Evolutionary conservation across 805 yeast species (phyloP), one percentile per base, ranked within the genome.

Genomic region (Wickerhamiella kurtzmanii): DNA sequence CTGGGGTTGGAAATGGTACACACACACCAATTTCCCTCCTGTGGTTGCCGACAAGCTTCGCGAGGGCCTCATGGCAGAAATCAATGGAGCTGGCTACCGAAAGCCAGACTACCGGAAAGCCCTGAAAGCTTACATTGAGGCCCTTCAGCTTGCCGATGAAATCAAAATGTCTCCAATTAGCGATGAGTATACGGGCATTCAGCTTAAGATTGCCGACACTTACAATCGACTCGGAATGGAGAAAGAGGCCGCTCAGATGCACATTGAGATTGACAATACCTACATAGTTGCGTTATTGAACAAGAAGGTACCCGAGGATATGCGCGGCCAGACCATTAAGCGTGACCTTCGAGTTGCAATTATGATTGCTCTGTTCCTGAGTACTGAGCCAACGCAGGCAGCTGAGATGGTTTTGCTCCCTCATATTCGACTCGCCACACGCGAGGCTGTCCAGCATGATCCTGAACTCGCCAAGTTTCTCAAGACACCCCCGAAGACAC

Each of bases 131-230:
- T 89, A 88, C 63, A 71, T 84, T 40, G 80, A 80, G 52, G 95
- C 95, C 0, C 64, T 87, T 22, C 70, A 76, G 22, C 72, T 75
- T 51, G 80, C 86, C 37, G 72, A 77, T 35, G 66, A 70, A 22
- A 64, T 76, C 41, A 71, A 70, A 0, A 60, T 85, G 65, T 74
- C 76, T 51, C 73, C 72, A 9, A 55, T 82, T 28, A 70, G 77
- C 48, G 92, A 85, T 57, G 89, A 83, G 57, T 88, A 83, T 61
- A 88, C 96, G 0, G 96, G 96, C 0, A 76, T 89, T 45, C 94
- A 88, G 58, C 69, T 89, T 61, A 85, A 88, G 57, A 68, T 85
- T 35, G 94, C 82, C 9, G 95, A 87, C 57, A 81, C 86, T 86
- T 83, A 77, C 59, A 95, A 85, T 57, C 70, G 79, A 37, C 62